These are phyloP conservation scores for Citrullus mucosospermus DNA, from an alignment of 306 rosid genomes.

Conservation along the genomic window DNA sequence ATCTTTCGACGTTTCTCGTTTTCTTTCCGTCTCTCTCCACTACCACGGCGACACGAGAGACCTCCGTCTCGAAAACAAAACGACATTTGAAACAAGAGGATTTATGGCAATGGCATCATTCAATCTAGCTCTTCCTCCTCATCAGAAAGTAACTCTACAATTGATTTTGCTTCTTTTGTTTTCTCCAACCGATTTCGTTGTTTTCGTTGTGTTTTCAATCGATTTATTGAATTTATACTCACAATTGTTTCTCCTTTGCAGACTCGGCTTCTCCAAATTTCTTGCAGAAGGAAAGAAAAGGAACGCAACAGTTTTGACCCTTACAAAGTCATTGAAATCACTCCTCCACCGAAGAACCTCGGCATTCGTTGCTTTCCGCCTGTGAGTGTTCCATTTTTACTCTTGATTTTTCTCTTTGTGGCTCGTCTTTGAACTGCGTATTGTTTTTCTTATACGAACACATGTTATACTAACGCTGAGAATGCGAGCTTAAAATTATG, in stretches of 20 bases:
- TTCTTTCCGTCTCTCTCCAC: neutral
- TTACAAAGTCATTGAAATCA: conserved; percentile 77
- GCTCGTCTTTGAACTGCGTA: neutral
- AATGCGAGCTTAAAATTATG: neutral
- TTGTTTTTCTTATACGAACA: neutral
- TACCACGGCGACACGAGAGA: neutral
- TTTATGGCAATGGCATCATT: neutral
- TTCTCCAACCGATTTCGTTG: neutral
- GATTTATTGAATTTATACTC: neutral
- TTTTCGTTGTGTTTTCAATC: neutral
- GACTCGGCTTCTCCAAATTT: conserved; percentile 33
- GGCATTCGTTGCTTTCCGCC: conserved; percentile 86
- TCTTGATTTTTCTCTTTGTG: neutral
- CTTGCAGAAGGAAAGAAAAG: conserved; percentile 68
- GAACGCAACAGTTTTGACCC: conserved; percentile 50
- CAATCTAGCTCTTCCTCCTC: neutral
- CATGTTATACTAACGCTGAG: neutral
- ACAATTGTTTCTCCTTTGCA: conserved; percentile 5
- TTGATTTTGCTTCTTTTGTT: neutral
- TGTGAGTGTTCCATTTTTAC: conserved; percentile 31
- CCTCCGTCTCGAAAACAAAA: neutral
- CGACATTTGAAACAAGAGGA: neutral
- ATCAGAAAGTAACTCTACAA: neutral
- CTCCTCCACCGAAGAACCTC: conserved; percentile 89
- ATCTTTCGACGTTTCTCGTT: neutral